Evolutionary conservation across 2,329 filamentous ascomycete species (phyloP).

Genomic region (Trichothecium roseum): DNA sequence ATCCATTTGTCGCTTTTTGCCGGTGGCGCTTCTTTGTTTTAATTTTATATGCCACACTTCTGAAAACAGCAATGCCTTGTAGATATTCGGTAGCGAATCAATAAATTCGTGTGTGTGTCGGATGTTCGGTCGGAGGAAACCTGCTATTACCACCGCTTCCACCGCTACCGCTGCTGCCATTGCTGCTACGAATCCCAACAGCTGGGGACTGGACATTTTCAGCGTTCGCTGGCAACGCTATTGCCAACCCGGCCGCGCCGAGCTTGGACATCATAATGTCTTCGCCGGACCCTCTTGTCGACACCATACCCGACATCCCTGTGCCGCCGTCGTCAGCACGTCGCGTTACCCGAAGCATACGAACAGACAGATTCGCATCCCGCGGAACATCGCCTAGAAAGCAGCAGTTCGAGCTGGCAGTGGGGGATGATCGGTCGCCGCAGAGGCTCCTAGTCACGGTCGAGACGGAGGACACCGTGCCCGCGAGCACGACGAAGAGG

Average conservation of each 20-base stretch:
- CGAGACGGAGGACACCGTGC: slow-evolving; percentile 32
- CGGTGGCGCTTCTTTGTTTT: no score
- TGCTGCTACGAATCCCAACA: no score
- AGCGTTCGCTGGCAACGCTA: slow-evolving; percentile 24
- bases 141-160: neutral
- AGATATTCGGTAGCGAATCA: no score
- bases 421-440: slow-evolving; percentile 37
- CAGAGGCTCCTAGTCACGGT: slow-evolving; percentile 45
- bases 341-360: slow-evolving; percentile 34
- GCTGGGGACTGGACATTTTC: slow-evolving; percentile 18
- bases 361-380: slow-evolving; percentile 25
- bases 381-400: slow-evolving; percentile 38
- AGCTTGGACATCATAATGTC: slow-evolving; percentile 32
- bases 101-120: no score
- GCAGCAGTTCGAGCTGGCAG: slow-evolving; percentile 46
- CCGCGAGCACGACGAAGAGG: slow-evolving; percentile 22
- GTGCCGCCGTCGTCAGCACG: slow-evolving; percentile 25
- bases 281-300: slow-evolving; percentile 41
- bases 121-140: no score
- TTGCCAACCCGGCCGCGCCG: slow-evolving; percentile 23
- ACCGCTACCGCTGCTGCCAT: slow-evolving; percentile 1
- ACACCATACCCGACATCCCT: slow-evolving; percentile 20
- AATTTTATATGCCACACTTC: no score
- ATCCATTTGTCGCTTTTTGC: no score
- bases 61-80: no score